Conservation (phyloP, 108 stramenopile genomes). For the Stephanodiscus triporus region DNA sequence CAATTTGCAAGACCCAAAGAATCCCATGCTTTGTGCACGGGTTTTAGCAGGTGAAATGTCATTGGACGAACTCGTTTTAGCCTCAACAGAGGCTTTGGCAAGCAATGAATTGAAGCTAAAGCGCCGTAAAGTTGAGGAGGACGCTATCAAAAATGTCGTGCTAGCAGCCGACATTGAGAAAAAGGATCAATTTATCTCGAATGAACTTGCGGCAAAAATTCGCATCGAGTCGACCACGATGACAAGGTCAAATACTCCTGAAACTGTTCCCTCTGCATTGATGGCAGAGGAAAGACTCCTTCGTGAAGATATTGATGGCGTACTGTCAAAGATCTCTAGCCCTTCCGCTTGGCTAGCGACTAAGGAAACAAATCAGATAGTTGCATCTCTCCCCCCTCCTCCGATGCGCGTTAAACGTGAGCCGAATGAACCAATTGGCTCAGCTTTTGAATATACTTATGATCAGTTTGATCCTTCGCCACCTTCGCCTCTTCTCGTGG, state of each 20-base stretch:
- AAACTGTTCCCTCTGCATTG: not conserved
- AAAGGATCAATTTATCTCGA: constrained; percentile 6
- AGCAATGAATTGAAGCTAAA: constrained; percentile 54
- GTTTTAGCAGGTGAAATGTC: constrained; percentile 59
- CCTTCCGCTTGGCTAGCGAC: not conserved
- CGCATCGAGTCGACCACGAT: constrained; percentile 32
- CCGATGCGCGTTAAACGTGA: constrained; percentile 5
- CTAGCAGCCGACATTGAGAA: constrained; percentile 40
- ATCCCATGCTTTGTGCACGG: constrained; percentile 62
- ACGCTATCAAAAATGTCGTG: constrained; percentile 48
- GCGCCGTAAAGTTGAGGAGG: constrained; percentile 52
- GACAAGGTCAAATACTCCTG: not conserved
- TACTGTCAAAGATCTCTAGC: not conserved
- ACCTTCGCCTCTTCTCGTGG: not conserved
- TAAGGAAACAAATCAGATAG: constrained; percentile 7
- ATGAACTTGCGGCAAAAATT: constrained; percentile 36
- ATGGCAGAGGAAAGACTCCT: not conserved
- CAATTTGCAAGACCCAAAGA: constrained; percentile 62
- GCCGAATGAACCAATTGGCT: not conserved
- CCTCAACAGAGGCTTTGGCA: constrained; percentile 68
- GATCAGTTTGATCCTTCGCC: constrained; percentile 10
- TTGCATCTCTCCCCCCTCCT: constrained; percentile 6
- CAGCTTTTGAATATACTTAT: not conserved
- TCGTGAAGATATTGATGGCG: not conserved
- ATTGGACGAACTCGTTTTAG: constrained; percentile 51